Base-by-base conservation (phyloP, 257 asterid genomes). In the Linaria vulgaris region DNA sequence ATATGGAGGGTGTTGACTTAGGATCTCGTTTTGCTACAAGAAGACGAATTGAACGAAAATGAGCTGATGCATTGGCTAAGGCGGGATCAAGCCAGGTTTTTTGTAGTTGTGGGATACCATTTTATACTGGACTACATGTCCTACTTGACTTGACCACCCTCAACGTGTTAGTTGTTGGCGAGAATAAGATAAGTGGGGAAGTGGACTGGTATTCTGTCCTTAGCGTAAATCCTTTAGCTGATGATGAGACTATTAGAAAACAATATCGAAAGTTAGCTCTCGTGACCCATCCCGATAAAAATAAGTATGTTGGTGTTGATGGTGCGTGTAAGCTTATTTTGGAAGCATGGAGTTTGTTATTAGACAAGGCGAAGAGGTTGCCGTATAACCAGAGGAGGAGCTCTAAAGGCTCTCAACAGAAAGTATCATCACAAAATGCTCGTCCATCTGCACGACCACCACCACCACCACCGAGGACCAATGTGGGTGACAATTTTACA, bases 141-240 rank as follows among this genome's bases (percentile, higher is more conserved):
- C n/a, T n/a, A n/a, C n/a, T n/a, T n/a, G n/a, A n/a, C n/a, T n/a
- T 88, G 76, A 75, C 82, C 20, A 80, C 83, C 11, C 64, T 88
- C 59, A 85, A 90, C 53, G 87, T 88, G 23, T 77, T 83, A 59
- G 45, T 76, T 21, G 68, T 89, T 53, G 87, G 88, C 9, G 91
- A 74, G 69, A 88, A 74, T 39, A 85, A 77, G 72, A 53, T 78
- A 27, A 58, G 63, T 12, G 89, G 88, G 30, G 89, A 83, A 76
- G 82, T 82, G 37, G 91, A 90, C 58, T 88, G 95, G 95, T 90
- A 90, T 46, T 75, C 79, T 23, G 83, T 90, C 47, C 89, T 90
- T 37, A 81, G 80, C 6, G 88, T 81, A 59, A 46, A 49, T 34
- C 88, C 91, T 16, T 61, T 83, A 6, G 82, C 75, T 50, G 94